Percentiles rank a stretch among this genome's conserved stretches.
These are phyloP conservation scores for Phycomyces blakesleeanus DNA, from an alignment of 192 early-diverging fungal genomes.

Conservation along the genomic window DNA sequence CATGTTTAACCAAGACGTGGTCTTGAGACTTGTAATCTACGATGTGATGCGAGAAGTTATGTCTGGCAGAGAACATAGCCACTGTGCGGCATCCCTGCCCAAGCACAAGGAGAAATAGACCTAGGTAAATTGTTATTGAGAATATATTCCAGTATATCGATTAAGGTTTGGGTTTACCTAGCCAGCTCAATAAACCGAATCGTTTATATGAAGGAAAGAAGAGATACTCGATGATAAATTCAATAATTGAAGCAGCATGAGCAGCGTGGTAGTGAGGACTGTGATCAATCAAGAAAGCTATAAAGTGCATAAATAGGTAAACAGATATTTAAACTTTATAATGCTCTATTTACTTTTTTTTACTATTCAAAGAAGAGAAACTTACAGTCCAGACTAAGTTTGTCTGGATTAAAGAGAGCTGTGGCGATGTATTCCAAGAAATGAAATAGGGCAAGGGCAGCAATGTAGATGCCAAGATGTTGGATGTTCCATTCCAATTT, in stretches of 20 bases:
- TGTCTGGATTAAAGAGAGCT: slow-evolving; percentile 71
- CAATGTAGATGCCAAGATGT: slow-evolving; percentile 66
- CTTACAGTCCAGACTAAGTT: slow-evolving; percentile 70
- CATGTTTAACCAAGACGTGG: slow-evolving; percentile 81
- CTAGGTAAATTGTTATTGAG: slow-evolving; percentile 30
- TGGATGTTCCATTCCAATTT: slow-evolving; percentile 34
- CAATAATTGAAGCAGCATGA: slow-evolving; percentile 57
- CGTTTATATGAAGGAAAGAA: slow-evolving; percentile 58
- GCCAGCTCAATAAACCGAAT: slow-evolving; percentile 38
- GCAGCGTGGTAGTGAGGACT: slow-evolving; percentile 68
- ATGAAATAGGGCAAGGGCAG: slow-evolving; percentile 73
- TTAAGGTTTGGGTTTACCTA: slow-evolving; percentile 24
- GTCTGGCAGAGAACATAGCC: slow-evolving; percentile 89
- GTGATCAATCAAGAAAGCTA: slow-evolving; percentile 76
- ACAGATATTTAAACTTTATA: not conserved
- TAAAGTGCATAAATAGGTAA: slow-evolving; percentile 2
- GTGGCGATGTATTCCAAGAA: slow-evolving; percentile 83
- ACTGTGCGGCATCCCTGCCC: slow-evolving; percentile 75
- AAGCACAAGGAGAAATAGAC: slow-evolving; percentile 54
- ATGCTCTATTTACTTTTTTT: not conserved
- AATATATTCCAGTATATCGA: not conserved
- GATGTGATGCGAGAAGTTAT: slow-evolving; percentile 85
- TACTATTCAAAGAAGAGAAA: not conserved
- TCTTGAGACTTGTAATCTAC: slow-evolving; percentile 60
- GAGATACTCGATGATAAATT: slow-evolving; percentile 65